These are phyloP conservation scores for Pestalotiopsis sp. DNA, from an alignment of 2,329 filamentous ascomycete genomes.

Conservation along the genomic window DNA sequence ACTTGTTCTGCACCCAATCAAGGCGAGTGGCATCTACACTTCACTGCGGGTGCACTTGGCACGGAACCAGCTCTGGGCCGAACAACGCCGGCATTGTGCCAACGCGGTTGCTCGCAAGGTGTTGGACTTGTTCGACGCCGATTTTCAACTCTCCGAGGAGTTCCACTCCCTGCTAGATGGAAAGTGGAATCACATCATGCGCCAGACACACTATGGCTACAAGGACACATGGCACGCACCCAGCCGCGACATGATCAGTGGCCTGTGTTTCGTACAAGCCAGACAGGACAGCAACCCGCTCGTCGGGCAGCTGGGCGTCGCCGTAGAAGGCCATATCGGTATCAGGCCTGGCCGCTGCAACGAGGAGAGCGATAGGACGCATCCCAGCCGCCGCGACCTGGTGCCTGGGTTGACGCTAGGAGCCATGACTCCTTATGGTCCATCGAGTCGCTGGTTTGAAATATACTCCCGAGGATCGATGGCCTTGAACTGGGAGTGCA, in stretches of 20 bases:
- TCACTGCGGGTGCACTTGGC: constrained; percentile 1
- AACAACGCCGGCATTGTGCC: background rate
- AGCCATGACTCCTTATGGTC: constrained; percentile 19
- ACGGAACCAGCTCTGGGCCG: background rate
- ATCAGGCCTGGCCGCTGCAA: constrained; percentile 41
- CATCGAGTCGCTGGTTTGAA: constrained; percentile 42
- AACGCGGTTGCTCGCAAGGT: background rate
- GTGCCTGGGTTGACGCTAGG: constrained; percentile 26
- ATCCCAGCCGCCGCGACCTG: constrained; percentile 39
- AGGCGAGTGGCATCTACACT: background rate
- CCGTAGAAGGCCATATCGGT: constrained; percentile 46
- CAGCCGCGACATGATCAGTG: constrained; percentile 55
- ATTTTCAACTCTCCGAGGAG: background rate
- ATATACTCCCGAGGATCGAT: constrained; percentile 44
- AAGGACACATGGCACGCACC: constrained; percentile 58
- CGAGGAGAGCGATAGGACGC: constrained; percentile 56
- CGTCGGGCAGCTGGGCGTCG: constrained; percentile 56
- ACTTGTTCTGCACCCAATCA: background rate
- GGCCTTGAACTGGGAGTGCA: constrained; percentile 44
- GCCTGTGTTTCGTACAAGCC: constrained; percentile 54
- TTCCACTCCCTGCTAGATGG: background rate
- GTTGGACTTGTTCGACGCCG: background rate
- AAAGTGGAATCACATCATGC: background rate
- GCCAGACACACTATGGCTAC: background rate
- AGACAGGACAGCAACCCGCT: constrained; percentile 51